A percentile compares a stretch with the other conserved stretches of the same genome.
These are phyloP conservation scores for Cyberlindnera japonica DNA, from an alignment of 805 yeast species.

Conservation along the genomic window DNA sequence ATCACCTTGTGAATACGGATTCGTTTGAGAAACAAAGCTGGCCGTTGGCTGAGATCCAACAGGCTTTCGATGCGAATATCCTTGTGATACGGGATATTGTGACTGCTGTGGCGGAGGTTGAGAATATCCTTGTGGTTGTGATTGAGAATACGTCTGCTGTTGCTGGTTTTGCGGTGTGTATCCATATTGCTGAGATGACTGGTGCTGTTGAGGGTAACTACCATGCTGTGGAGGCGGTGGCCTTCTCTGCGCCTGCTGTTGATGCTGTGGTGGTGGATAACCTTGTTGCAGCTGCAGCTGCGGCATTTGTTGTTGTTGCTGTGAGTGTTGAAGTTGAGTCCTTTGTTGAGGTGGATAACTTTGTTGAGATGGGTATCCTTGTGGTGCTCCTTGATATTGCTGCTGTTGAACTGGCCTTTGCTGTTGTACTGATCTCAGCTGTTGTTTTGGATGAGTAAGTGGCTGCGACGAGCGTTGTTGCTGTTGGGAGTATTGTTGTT, in stretches of 20 bases:
- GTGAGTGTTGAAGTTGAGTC: conserved; percentile 2
- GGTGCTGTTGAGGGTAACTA: conserved; percentile 2
- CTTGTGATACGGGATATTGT: conserved; percentile 9
- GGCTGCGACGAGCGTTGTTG: conserved; percentile 1
- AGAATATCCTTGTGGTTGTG: conserved; percentile 7
- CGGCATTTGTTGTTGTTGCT: conserved; percentile 4
- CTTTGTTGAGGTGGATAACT: conserved; percentile 5
- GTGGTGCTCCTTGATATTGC: conserved; percentile 6
- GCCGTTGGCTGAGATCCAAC: conserved; percentile 8
- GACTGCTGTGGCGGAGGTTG: background rate
- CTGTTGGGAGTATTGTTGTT: conserved; percentile 10
- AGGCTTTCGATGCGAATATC: conserved; percentile 11
- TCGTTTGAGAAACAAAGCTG: conserved; percentile 6
- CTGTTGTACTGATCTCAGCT: background rate
- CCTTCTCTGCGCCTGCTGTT: conserved; percentile 4
- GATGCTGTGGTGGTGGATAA: conserved; percentile 10
- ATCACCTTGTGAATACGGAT: conserved; percentile 15
- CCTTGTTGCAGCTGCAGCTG: conserved; percentile 4
- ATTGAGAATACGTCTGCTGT: too few relatives aligned
- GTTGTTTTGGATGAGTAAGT: conserved; percentile 5
- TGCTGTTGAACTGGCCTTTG: conserved; percentile 8
- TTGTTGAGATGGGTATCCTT: conserved; percentile 9
- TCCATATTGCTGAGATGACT: conserved; percentile 8
- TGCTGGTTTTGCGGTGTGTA: conserved; percentile 7
- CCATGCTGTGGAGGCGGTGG: conserved; percentile 3